These are phyloP conservation scores for Dysphania ambrosioides DNA, from an alignment of 148 eudicot species.

Conservation along the genomic window DNA sequence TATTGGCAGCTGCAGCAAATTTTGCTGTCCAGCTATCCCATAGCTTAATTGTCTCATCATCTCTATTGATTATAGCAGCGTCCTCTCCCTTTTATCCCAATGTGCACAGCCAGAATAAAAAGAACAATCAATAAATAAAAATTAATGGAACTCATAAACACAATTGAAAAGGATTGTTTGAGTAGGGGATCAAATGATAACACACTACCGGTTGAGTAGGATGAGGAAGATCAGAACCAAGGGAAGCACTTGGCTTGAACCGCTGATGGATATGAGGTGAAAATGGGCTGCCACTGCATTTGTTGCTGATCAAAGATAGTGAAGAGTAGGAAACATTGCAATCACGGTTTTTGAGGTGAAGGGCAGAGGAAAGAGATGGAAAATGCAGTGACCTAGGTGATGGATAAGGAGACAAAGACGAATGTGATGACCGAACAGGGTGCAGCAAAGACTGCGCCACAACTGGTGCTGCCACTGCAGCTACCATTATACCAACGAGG, in stretches of 20 bases:
- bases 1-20: constrained; percentile 79
- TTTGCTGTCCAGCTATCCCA: constrained; percentile 85
- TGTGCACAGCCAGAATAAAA: background rate
- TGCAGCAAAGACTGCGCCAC: constrained; percentile 11
- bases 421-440: constrained; percentile 9
- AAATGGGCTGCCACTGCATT: background rate
- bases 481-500: constrained; percentile 25
- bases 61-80: constrained; percentile 23
- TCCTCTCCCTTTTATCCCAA: constrained; percentile 20
- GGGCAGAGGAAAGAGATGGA: constrained; percentile 13
- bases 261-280: constrained; percentile 14
- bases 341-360: constrained; percentile 10
- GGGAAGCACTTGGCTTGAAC: constrained; percentile 38
- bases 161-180: no score
- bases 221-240: constrained; percentile 41
- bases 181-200: background rate
- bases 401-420: constrained; percentile 12
- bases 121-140: background rate
- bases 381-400: constrained; percentile 11
- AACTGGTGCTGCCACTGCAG: constrained; percentile 18
- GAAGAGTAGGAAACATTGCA: background rate
- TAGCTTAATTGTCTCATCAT: constrained; percentile 43
- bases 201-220: constrained; percentile 36
- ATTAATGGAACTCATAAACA: background rate
- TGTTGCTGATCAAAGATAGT: constrained; percentile 3